Base-by-base conservation (phyloP, 2,329 filamentous ascomycete genomes). In the Alternaria rosae region DNA sequence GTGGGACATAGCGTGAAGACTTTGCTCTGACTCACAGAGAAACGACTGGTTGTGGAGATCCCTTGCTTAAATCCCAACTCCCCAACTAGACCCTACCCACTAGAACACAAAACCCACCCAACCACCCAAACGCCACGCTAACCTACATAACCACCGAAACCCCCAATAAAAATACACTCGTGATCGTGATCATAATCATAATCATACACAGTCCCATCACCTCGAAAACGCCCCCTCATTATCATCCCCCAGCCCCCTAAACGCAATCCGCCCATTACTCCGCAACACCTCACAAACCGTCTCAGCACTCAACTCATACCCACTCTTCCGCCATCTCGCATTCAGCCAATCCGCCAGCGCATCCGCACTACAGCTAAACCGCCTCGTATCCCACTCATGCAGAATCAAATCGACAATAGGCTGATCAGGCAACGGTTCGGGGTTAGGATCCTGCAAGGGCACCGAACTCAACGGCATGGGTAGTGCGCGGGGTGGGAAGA, bases 271-370 rank as follows among this genome's bases (percentile, higher is more conserved):
- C 11, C 76, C 75, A 65, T 78, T 77, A 58, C 69, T 73, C 59
- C 75, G 67, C 56, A 79, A 32, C 2, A 78, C 74, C 53, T 76
- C 75, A 57, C 75, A 78, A 12, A 79, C 66, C 20, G 75, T 78
- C 65, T 79, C 76, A 1, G 73, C 64, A 61, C 72, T 75, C 25
- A 77, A 58, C 41, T 72, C 71, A 57, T 78, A 78, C 48, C 76
- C 76, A 43, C 71, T 77, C 70, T 76, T 78, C 51, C 64, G 67
- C 76, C 76, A 78, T 25, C 76, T 21, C 23, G 68, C 68, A 65
- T 78, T 78, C 44, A 78, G 61, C 75, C 76, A 77, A 64, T 74
- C 72, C 3, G 76, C 72, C 48, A 78, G 58, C 47, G 76, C 74
- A 70, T 78, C 76, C 10, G 71, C 71, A 8, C 63, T 70, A 45